Evolutionary conservation across 306 rosid species (phyloP), one percentile per base, ranked within the genome.

Genomic region (Sicyos baderoa): DNA sequence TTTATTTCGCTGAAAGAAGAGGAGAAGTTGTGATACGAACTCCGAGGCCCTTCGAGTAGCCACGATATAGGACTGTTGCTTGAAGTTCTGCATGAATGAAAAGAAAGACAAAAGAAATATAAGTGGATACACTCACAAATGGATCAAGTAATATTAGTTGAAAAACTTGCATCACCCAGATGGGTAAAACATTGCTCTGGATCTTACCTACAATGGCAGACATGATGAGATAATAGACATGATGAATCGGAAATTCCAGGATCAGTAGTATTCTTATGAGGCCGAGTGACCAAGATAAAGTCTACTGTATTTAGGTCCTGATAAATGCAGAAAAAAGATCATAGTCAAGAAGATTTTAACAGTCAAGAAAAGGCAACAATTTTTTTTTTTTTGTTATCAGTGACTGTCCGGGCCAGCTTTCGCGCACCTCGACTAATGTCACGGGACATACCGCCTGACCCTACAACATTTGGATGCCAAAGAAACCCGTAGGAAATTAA

Each of bases 151-250:
- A 37, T 76, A 19, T 68, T 48, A 57, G 59, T 16, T 68, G 64
- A 73, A 51, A 63, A 18, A 60, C n/a, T 68, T 11, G 19, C 1
- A 3, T 52, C 29, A 27, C 14, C 69, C 57, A 25, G 2, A 49
- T 47, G 6, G 1, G 23, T 44, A 56, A 35, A 44, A 21, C 16
- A 32, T 64, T 73, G 58, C 63, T 59, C 50, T 44, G 76, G 59
- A 77, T 77, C 85, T 78, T 85, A 84, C 99, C 97, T 86, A 83
- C 89, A 86, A 82, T 86, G 88, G 78, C 99, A 90, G 6, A 86
- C 85, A 75, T 90, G 91, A 77, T 93, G 88, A 63, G 96, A 86
- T 78, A 85, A 77, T 35, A 93, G 83, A 74, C 40, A 79, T 11
- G 90, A 77, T 78, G 88, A 77, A 58, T 76, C 84, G 11, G 82